A percentile compares a stretch with the other conserved stretches of the same genome.
Conservation (phyloP, 192 early-diverging fungal species). For the Borealophlyctis nickersoniae region DNA sequence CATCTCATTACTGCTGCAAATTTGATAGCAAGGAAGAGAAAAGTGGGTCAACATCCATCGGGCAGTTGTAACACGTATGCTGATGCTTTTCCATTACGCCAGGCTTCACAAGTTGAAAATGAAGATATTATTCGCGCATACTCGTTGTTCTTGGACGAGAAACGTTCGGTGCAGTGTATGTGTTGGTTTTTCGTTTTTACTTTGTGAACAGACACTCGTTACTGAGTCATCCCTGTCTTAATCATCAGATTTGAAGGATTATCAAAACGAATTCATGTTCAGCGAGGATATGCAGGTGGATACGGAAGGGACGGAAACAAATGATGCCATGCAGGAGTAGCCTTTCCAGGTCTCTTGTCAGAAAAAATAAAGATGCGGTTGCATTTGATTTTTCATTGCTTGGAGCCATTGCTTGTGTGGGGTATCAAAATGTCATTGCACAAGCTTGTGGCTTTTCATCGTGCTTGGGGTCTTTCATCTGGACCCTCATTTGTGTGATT, state of each 20-base stretch:
- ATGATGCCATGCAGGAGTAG: too few relatives aligned
- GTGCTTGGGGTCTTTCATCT: background rate
- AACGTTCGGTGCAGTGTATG: conserved; percentile 87
- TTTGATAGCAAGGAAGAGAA: conserved; percentile 86
- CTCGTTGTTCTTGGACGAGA: conserved; percentile 92
- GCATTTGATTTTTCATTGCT: too few relatives aligned
- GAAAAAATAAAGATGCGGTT: too few relatives aligned
- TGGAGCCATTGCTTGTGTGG: too few relatives aligned
- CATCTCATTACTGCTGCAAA: conserved; percentile 95
- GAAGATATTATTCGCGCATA: conserved; percentile 93
- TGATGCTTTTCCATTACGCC: too few relatives aligned
- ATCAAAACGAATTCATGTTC: conserved; percentile 93
- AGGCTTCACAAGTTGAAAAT: conserved; percentile 86
- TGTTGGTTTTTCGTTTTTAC: background rate
- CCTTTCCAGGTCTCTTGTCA: too few relatives aligned
- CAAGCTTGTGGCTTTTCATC: background rate
- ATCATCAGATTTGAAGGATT: conserved; percentile 74
- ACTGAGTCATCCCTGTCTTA: background rate
- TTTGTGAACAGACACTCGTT: background rate
- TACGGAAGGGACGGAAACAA: too few relatives aligned
- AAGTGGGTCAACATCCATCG: too few relatives aligned
- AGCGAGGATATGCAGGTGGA: conserved; percentile 15
- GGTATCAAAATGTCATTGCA: background rate
- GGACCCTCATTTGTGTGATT: background rate
- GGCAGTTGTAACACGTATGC: too few relatives aligned